Base-by-base conservation (phyloP, 2,329 filamentous ascomycete species). In the Aspergillus phoenicis region DNA sequence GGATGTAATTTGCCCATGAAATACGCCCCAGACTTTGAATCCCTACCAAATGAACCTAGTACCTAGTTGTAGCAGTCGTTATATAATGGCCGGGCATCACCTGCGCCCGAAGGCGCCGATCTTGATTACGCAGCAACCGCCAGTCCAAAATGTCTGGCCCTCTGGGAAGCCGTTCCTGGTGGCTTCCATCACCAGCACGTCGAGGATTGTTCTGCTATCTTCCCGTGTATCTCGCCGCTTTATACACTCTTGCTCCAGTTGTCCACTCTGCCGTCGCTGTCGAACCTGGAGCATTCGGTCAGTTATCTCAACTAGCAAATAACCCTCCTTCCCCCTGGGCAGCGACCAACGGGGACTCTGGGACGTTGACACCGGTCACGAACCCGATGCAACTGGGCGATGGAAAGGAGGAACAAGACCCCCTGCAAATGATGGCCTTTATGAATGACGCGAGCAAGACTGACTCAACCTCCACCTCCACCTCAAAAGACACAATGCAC, bases 311-410 rank as follows among this genome's bases (percentile, higher is more conserved):
- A 10, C 13, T 57, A 4, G 41, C 53, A 4, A 38, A 41, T 57
- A 26, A 48, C 8, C 53, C 53, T 36, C 26, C 41, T 1, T 48
- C 38, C 17, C 26, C 41, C 22, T 26, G 39, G 17, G 39, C 53
- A 10, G 28, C 41, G 17, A 26, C 39, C n/a, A 57, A 48, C 39
- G 24, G 24, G 6, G 26, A 48, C 24, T 57, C 47, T 8, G 30
- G 26, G 8, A 57, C 26, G 30, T 57, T 15, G 53, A 38, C 53
- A 22, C 53, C 47, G 28, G 53, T 48, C 8, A 41, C 53, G 24
- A 56, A 17, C 5, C 17, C 36, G n/a, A 57, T 57, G 41, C 53
- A 41, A 7, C 26, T 26, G 0, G 30, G 30, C 10, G 30, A 36
- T 26, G 28, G 26, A 28, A 48, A 57, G 39, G 10, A 30, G 28